These are phyloP conservation scores for Leccinum angustisporum DNA, from an alignment of 1,284 basidiomycete species.

Conservation along the genomic window DNA sequence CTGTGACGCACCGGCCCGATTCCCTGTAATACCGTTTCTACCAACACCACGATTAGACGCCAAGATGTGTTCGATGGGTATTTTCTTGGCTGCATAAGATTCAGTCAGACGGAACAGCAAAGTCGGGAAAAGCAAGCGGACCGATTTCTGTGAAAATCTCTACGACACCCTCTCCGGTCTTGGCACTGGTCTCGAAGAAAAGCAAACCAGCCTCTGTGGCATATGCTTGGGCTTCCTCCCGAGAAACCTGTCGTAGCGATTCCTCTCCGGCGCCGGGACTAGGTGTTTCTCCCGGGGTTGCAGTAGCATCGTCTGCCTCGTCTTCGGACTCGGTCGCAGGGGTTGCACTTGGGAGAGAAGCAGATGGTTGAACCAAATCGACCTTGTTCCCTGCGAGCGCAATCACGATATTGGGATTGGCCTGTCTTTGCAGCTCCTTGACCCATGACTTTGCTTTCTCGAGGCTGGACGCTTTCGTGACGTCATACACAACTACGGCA, in stretches of 20 bases:
- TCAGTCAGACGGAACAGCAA: slow-evolving; percentile 2
- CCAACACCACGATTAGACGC: slow-evolving; percentile 69
- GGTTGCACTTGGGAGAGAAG: slow-evolving; percentile 48
- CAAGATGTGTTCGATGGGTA: slow-evolving; percentile 90
- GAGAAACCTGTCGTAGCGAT: slow-evolving; percentile 81
- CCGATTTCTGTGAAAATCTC: slow-evolving; percentile 99
- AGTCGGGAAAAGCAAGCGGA: slow-evolving; percentile 38
- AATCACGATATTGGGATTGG: slow-evolving; percentile 99
- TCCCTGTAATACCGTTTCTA: slow-evolving; percentile 59
- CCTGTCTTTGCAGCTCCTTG: slow-evolving; percentile 98
- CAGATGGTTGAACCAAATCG: slow-evolving; percentile 80
- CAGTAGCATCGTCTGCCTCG: slow-evolving; percentile 83
- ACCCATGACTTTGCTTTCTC: slow-evolving; percentile 99
- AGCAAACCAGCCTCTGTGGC: slow-evolving; percentile 90
- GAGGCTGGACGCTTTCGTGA: slow-evolving; percentile 90
- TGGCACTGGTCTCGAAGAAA: slow-evolving; percentile 98
- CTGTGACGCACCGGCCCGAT: slow-evolving; percentile 50
- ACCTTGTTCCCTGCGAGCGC: slow-evolving; percentile 96
- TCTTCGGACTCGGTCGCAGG: slow-evolving; percentile 69
- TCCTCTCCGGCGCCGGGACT: slow-evolving; percentile 57
- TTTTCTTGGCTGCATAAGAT: slow-evolving; percentile 78
- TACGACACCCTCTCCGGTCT: slow-evolving; percentile 95
- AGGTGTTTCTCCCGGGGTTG: slow-evolving; percentile 73
- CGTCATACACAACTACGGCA: slow-evolving; percentile 97
- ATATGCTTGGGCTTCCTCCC: slow-evolving; percentile 95